These are phyloP conservation scores for Aspergillus texensis DNA, from an alignment of 2,329 filamentous ascomycete species.

Conservation along the genomic window DNA sequence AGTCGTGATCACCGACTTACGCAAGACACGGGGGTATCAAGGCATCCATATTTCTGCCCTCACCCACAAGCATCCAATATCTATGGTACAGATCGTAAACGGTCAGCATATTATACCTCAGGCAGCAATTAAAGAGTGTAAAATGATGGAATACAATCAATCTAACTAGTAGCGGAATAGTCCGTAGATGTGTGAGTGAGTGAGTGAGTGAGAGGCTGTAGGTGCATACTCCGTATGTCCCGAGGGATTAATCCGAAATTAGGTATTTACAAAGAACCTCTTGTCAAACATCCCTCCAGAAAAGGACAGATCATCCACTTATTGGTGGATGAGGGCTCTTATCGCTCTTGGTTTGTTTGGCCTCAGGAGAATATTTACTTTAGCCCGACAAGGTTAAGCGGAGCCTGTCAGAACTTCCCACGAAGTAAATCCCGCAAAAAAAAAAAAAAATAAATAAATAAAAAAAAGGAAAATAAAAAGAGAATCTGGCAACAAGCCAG, in stretches of 20 bases:
- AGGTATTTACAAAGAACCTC: neutral
- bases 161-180: neutral
- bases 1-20: neutral
- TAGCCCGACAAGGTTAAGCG: neutral
- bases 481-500: no score
- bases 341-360: neutral
- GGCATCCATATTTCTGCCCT: constrained; percentile 1
- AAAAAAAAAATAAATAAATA: no score
- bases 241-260: neutral
- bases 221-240: neutral
- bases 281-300: neutral
- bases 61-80: neutral
- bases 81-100: neutral
- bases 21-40: neutral
- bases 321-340: neutral
- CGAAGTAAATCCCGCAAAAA: neutral
- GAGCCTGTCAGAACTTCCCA: neutral
- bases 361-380: neutral
- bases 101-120: neutral
- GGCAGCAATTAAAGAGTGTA: neutral
- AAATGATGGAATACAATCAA: neutral
- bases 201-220: neutral
- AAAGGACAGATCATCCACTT: neutral
- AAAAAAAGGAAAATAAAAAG: neutral
- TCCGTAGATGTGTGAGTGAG: neutral